phyloP scores from a whole-genome alignment of 1,284 basidiomycete species.

The Pterulicium gracile region DNA sequence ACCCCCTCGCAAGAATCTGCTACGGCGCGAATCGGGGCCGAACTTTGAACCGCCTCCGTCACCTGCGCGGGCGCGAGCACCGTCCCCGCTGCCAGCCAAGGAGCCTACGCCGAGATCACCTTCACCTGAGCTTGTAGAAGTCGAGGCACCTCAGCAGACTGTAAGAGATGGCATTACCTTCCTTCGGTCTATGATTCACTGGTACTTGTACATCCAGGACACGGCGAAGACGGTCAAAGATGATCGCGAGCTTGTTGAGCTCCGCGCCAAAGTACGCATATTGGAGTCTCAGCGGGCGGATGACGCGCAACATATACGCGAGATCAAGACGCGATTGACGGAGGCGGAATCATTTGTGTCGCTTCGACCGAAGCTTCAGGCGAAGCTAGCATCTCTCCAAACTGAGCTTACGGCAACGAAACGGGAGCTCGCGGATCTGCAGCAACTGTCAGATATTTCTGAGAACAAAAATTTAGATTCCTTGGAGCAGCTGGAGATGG shows the following conservation, averaged over 20 bases:
- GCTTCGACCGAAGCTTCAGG: constrained; percentile 79
- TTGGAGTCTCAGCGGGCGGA: constrained; percentile 83
- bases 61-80: not conserved
- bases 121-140: not conserved
- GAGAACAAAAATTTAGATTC: constrained; percentile 59
- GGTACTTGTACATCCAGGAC: constrained; percentile 14
- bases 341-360: constrained; percentile 84
- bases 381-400: constrained; percentile 75
- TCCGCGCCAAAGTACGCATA: constrained; percentile 75
- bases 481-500: constrained; percentile 89
- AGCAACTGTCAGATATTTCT: constrained; percentile 35
- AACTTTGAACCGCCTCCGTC: constrained; percentile 16
- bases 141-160: not conserved
- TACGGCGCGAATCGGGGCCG: constrained; percentile 20
- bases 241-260: constrained; percentile 67
- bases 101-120: not conserved
- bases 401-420: constrained; percentile 53
- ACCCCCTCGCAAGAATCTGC: constrained; percentile 26
- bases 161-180: constrained; percentile 12
- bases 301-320: constrained; percentile 73
- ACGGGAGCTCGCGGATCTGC: constrained; percentile 43
- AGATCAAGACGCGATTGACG: constrained; percentile 74
- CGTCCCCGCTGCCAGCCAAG: not conserved
- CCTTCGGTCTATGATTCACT: constrained; percentile 15
- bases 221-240: constrained; percentile 16